phyloP scores from a whole-genome alignment of 2,329 filamentous ascomycete genomes.

The Sporothrix schenckii region DNA sequence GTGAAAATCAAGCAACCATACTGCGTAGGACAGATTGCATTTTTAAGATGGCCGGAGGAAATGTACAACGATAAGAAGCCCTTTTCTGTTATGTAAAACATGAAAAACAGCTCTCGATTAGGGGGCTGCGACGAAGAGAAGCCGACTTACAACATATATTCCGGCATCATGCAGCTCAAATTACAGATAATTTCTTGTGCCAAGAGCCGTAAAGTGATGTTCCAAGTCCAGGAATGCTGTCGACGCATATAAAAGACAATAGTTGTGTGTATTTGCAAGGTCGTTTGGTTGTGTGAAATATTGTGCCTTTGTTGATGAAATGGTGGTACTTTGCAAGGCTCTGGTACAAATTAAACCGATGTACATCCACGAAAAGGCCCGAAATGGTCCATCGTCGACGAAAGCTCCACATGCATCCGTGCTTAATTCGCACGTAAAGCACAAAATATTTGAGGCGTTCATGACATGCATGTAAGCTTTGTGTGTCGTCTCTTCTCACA shows the following conservation, averaged over 20 bases:
- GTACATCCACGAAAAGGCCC: no score
- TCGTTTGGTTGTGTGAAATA: not conserved
- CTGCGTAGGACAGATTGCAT: no score
- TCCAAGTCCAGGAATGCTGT: not conserved
- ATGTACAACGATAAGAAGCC: not conserved
- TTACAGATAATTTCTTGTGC: not conserved
- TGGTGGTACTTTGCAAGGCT: not conserved
- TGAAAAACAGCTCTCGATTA: not conserved
- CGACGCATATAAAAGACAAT: not conserved
- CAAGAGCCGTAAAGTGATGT: not conserved
- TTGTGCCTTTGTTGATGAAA: not conserved
- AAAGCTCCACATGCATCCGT: not conserved
- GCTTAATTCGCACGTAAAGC: not conserved
- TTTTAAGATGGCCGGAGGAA: not conserved
- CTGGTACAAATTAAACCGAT: not conserved
- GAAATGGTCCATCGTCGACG: not conserved
- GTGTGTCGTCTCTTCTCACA: not conserved
- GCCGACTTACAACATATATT: not conserved
- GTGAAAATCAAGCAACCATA: not conserved
- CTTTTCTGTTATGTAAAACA: not conserved
- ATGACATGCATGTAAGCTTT: not conserved
- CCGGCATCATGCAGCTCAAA: constrained; percentile 14
- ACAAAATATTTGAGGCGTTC: not conserved
- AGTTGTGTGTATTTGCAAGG: not conserved
- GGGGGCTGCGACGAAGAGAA: not conserved